A percentile compares a stretch with the other conserved stretches of the same genome.
These are phyloP conservation scores for Myxozyma melibiosi DNA, from an alignment of 805 yeast genomes.

Conservation along the genomic window DNA sequence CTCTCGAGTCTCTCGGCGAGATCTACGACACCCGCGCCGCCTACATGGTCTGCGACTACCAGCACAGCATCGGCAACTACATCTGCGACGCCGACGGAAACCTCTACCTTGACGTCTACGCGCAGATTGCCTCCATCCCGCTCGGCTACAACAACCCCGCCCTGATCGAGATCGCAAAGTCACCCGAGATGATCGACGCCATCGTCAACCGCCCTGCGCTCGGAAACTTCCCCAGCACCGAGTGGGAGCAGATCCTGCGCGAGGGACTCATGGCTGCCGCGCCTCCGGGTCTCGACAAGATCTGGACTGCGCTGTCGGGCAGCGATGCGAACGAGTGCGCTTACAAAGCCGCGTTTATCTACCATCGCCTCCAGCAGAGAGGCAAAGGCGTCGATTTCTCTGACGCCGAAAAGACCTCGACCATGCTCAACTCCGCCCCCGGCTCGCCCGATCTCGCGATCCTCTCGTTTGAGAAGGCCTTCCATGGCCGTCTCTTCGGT, in stretches of 20 bases:
- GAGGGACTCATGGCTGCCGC: constrained; percentile 71
- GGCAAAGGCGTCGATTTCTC: constrained; percentile 58
- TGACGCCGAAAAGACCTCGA: constrained; percentile 65
- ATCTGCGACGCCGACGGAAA: constrained; percentile 82
- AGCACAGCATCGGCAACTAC: constrained; percentile 76
- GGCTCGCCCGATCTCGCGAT: constrained; percentile 78
- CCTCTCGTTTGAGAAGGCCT: constrained; percentile 81
- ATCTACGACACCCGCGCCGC: constrained; percentile 74
- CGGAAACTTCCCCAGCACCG: constrained; percentile 77
- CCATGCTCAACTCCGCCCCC: constrained; percentile 82
- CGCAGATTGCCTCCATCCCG: constrained; percentile 83
- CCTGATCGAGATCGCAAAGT: constrained; percentile 64
- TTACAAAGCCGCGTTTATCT: constrained; percentile 84
- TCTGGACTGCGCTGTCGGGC: constrained; percentile 82
- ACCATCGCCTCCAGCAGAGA: constrained; percentile 70
- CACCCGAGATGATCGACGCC: constrained; percentile 71
- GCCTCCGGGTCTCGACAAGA: constrained; percentile 71
- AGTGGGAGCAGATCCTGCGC: constrained; percentile 51
- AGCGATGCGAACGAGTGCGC: constrained; percentile 90
- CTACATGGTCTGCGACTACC: constrained; percentile 75
- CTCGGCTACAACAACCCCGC: constrained; percentile 86
- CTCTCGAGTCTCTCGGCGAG: constrained; percentile 48
- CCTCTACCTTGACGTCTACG: constrained; percentile 69
- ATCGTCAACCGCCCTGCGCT: constrained; percentile 82
- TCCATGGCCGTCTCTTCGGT: constrained; percentile 95